A percentile compares a stretch with the other conserved stretches of the same genome.
These are phyloP conservation scores for Lasiodiplodia sp. DNA, from an alignment of 2,329 filamentous ascomycete genomes.

Conservation along the genomic window DNA sequence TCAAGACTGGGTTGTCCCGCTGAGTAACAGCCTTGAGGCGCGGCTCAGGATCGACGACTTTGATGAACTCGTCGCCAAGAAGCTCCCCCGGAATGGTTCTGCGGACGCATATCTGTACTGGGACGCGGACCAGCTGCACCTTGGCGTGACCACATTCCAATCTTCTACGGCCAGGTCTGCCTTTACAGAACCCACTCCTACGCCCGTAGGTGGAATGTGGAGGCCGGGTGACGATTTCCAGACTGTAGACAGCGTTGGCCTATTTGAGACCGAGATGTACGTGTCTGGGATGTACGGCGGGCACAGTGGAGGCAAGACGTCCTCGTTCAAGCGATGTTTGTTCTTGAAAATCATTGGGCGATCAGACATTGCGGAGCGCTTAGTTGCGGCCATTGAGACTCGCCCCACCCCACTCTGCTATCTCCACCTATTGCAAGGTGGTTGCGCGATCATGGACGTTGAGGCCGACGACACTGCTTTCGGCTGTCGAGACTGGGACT, in stretches of 20 bases:
- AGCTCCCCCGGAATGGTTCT: constrained; percentile 55
- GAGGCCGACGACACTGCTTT: constrained; percentile 61
- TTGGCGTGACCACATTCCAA: constrained; percentile 62
- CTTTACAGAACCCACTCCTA: constrained; percentile 31
- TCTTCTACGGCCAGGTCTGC: constrained; percentile 37
- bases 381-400: constrained; percentile 56
- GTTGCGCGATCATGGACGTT: constrained; percentile 59
- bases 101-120: constrained; percentile 65
- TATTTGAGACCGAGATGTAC: constrained; percentile 69
- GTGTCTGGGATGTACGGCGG: constrained; percentile 67
- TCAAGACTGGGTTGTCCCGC: constrained; percentile 40
- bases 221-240: constrained; percentile 46
- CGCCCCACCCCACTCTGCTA: constrained; percentile 65
- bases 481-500: constrained; percentile 69
- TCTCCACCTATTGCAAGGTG: constrained; percentile 68
- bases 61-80: constrained; percentile 47
- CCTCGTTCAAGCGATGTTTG: constrained; percentile 69
- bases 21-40: constrained; percentile 42
- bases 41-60: constrained; percentile 50
- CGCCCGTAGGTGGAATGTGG: constrained; percentile 36
- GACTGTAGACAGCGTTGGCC: constrained; percentile 55
- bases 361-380: constrained; percentile 40
- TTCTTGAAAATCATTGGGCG: constrained; percentile 61
- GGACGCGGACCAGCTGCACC: constrained; percentile 53
- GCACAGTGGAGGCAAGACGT: constrained; percentile 65